These are phyloP conservation scores for Huntiella decipiens DNA, from an alignment of 2,329 filamentous ascomycete genomes.

Conservation along the genomic window DNA sequence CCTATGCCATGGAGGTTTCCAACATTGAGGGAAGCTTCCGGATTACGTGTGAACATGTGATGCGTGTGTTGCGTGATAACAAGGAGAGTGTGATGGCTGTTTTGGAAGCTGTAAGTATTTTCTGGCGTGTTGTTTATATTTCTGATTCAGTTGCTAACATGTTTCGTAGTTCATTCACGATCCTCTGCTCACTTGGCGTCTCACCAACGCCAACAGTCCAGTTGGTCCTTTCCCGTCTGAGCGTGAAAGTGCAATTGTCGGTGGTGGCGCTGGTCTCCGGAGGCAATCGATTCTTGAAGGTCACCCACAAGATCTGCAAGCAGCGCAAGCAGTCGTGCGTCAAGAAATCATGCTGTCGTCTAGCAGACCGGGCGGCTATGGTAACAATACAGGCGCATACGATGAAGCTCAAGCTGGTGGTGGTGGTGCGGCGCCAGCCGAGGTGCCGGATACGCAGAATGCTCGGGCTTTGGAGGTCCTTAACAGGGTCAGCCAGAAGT, in stretches of 20 bases:
- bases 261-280: slow-evolving; percentile 32
- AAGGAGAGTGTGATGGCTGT: slow-evolving; percentile 98
- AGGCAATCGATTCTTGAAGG: slow-evolving; percentile 50
- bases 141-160: slow-evolving; percentile 4
- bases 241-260: slow-evolving; percentile 33
- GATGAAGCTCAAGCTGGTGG: slow-evolving; percentile 5
- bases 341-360: slow-evolving; percentile 18
- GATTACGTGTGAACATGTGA: slow-evolving; percentile 95
- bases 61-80: slow-evolving; percentile 89
- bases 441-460: slow-evolving; percentile 66
- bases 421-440: slow-evolving; percentile 14
- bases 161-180: slow-evolving; percentile 98
- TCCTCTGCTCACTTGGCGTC: slow-evolving; percentile 91
- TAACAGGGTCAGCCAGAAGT: slow-evolving; percentile 79
- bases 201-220: slow-evolving; percentile 46
- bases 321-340: slow-evolving; percentile 20
- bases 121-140: not conserved
- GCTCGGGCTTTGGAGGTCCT: slow-evolving; percentile 82
- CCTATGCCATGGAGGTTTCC: slow-evolving; percentile 98
- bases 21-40: slow-evolving; percentile 98
- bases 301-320: slow-evolving; percentile 39
- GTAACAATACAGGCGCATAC: slow-evolving; percentile 24
- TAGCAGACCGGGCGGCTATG: slow-evolving; percentile 34
- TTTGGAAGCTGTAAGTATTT: slow-evolving; percentile 67
- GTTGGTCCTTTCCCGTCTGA: slow-evolving; percentile 47